A percentile compares a stretch with the other conserved stretches of the same genome.
Conservation (phyloP, 305 asterid species). For the Fraxinus albicans region DNA sequence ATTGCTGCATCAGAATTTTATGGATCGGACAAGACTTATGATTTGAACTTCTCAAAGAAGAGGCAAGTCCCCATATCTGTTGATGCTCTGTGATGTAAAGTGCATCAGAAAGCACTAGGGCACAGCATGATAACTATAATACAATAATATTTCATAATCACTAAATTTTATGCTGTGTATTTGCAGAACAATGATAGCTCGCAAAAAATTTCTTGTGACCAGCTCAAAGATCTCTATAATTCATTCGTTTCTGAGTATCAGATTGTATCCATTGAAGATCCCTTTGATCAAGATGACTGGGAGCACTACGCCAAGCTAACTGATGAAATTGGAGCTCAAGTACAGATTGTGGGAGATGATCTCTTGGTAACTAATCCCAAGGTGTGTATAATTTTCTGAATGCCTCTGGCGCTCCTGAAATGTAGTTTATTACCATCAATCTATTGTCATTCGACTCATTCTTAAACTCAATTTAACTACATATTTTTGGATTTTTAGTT, state of each 20-base stretch:
- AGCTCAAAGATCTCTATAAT: conserved; percentile 91
- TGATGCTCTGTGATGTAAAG: not conserved
- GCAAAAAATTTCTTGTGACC: conserved; percentile 76
- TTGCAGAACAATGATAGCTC: conserved; percentile 76
- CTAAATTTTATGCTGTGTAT: conserved; percentile 8
- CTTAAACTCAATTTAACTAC: no score
- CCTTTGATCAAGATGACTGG: conserved; percentile 99
- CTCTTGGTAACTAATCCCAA: no score
- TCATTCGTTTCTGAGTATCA: conserved; percentile 85
- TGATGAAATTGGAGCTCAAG: conserved; percentile 61
- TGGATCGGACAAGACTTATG: conserved; percentile 68
- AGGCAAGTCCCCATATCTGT: conserved; percentile 40
- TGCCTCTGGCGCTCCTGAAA: no score
- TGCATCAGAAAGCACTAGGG: not conserved
- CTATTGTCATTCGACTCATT: no score
- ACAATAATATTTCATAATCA: not conserved
- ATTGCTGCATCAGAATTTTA: conserved; percentile 98
- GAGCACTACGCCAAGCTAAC: conserved; percentile 76
- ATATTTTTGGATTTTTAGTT: no score
- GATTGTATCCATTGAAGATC: conserved; percentile 91
- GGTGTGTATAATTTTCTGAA: no score
- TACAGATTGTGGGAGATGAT: no score
- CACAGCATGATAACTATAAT: not conserved
- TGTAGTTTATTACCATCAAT: no score
- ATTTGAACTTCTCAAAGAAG: conserved; percentile 96